phyloP scores from a whole-genome alignment of 2,329 filamentous ascomycete species.

The Dothiorella sarmentorum region DNA sequence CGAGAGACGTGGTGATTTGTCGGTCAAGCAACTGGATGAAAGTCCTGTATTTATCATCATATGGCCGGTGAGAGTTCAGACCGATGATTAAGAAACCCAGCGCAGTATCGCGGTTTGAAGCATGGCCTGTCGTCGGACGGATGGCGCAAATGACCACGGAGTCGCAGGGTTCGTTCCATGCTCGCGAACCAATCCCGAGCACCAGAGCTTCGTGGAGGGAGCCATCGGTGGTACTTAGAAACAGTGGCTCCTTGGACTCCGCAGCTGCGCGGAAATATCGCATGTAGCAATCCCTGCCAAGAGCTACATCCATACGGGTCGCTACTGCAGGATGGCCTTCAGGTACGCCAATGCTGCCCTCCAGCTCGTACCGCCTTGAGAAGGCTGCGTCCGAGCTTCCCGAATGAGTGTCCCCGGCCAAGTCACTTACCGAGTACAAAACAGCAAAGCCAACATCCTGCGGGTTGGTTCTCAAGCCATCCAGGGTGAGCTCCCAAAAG shows the following conservation, averaged over 20 bases:
- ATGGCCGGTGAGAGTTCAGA: conserved; percentile 33
- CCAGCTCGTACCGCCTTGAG: conserved; percentile 30
- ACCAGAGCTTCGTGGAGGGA: conserved; percentile 29
- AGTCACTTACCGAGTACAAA: conserved; percentile 31
- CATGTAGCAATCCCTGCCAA: conserved; percentile 15
- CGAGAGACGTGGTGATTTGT: conserved; percentile 33
- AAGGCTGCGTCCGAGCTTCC: conserved; percentile 29
- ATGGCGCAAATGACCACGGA: conserved; percentile 19
- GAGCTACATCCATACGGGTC: conserved; percentile 14
- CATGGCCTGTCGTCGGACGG: conserved; percentile 28
- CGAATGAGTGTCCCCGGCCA: conserved; percentile 26
- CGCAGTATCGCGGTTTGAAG: conserved; percentile 19
- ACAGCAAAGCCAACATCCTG: conserved; percentile 34
- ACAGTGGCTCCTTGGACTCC: conserved; percentile 30
- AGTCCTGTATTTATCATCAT: conserved; percentile 32
- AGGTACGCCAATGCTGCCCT: conserved; percentile 33
- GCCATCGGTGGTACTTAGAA: conserved; percentile 27
- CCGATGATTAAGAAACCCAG: conserved; percentile 33
- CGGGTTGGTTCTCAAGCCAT: conserved; percentile 29
- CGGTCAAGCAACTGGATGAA: conserved; percentile 32
- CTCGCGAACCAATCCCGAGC: conserved; percentile 30
- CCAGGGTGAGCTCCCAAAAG: conserved; percentile 20
- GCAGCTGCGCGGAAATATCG: conserved; percentile 26
- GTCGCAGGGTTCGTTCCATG: conserved; percentile 13
- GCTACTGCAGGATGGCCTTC: conserved; percentile 25